These are phyloP conservation scores for Stylosanthes scabra DNA, from an alignment of 331 rosid species.

Conservation along the genomic window DNA sequence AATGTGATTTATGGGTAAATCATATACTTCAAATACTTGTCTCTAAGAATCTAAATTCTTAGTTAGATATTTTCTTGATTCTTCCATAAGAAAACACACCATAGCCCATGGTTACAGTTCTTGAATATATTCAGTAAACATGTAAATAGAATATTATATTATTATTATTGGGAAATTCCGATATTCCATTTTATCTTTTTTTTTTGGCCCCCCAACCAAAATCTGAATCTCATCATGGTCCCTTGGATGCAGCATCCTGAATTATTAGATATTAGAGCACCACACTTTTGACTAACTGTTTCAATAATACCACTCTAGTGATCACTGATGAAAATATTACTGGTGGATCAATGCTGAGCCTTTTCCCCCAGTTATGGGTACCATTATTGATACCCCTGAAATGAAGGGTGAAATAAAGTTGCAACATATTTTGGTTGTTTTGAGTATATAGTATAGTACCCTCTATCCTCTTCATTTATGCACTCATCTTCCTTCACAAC, in stretches of 20 bases:
- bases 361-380: slow-evolving; percentile 7
- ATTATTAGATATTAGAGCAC: background rate
- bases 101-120: too few relatives aligned
- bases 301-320: slow-evolving; percentile 9
- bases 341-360: background rate
- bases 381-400: background rate
- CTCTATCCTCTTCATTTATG: background rate
- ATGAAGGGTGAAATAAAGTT: background rate
- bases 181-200: background rate
- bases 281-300: background rate
- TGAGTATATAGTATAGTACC: background rate
- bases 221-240: slow-evolving; percentile 13
- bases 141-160: too few relatives aligned
- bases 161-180: background rate
- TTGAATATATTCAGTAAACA: too few relatives aligned
- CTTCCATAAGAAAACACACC: too few relatives aligned
- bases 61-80: too few relatives aligned
- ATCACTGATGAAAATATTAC: background rate
- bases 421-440: background rate
- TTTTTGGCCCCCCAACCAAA: background rate
- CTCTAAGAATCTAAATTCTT: too few relatives aligned
- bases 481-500: slow-evolving; percentile 16
- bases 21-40: too few relatives aligned
- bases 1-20: too few relatives aligned
- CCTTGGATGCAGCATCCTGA: background rate